Conservation (phyloP, 2,329 filamentous ascomycete species). For the Trichoderma oligosporum region DNA sequence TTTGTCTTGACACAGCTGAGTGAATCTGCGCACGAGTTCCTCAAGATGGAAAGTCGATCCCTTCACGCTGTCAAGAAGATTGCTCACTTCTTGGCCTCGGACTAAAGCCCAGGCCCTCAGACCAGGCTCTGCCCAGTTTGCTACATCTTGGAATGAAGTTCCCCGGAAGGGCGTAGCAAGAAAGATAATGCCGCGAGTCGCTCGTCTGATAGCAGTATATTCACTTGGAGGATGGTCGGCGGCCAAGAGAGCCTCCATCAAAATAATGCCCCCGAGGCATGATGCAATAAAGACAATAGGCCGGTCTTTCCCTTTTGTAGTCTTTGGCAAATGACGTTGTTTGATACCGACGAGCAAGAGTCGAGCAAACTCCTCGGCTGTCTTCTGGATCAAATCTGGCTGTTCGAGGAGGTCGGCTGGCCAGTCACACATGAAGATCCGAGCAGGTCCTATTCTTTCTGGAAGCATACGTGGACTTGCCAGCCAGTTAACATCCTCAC, state of each 20-base stretch:
- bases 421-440: conserved; percentile 32
- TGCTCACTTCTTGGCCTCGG: conserved; percentile 1
- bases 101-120: conserved; percentile 22
- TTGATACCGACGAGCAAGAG: conserved; percentile 27
- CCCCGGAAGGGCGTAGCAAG: conserved; percentile 31
- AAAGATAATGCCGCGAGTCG: conserved; percentile 28
- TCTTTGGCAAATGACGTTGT: conserved; percentile 12
- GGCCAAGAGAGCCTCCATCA: conserved; percentile 29
- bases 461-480: conserved; percentile 27
- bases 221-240: conserved; percentile 18
- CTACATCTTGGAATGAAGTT: conserved; percentile 28
- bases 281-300: conserved; percentile 34
- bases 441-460: conserved; percentile 19
- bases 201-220: conserved; percentile 21
- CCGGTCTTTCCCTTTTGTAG: conserved; percentile 12
- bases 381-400: conserved; percentile 22
- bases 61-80: conserved; percentile 23
- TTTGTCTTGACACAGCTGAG: conserved; percentile 18
- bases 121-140: conserved; percentile 24
- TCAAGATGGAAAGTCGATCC: conserved; percentile 22
- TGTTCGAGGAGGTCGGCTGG: conserved; percentile 25
- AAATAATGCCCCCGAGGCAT: conserved; percentile 33
- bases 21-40: conserved; percentile 25
- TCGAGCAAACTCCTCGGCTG: conserved; percentile 23
- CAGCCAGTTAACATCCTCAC: conserved; percentile 28